Base-by-base conservation (phyloP, 129 eudicot genomes). In the Flaveria trinervia region DNA sequence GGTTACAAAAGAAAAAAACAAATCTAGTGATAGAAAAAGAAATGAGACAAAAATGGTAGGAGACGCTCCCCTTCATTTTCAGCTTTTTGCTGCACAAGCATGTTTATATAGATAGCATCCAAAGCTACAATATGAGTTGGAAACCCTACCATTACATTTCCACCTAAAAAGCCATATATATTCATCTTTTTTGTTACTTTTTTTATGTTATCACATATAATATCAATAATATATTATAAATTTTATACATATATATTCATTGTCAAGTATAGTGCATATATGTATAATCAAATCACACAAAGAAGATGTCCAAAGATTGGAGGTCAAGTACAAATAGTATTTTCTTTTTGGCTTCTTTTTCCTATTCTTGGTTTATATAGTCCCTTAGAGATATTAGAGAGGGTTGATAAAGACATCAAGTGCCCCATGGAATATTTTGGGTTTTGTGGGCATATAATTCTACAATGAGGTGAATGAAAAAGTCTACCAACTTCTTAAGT, bases 71-170 rank as follows among this genome's bases (percentile, higher is more conserved):
- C 77, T 80, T 76, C 79, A 56, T 72, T 52, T 61, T 81, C 70
- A 80, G 33, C 88, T 84, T 90, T 88, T 85, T 70, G 44, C 26
- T 20, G 82, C 77, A 70, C 68, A 60, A 71, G 81, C 79, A 70
- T 69, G 67, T 48, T 41, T 61, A 55, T 61, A 55, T 65, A 46
- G 67, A 75, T 44, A 81, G 96, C 74, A 87, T 89, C 94, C 90
- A 84, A 86, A 82, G 95, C 76, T 51, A 39, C 77, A 48, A 30
- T 70, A 75, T 83, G 80, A 88, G 80, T 83, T 83, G 93, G 85
- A 83, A 85, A 83, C 83, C 78, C 80, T 71, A 44, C 75, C 68
- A 74, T 81, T 67, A 72, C 76, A 79, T 70, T 85, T 76, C 78
- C 86, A 75, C 81, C 54, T 65, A 60, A 17, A 80, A 80, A 65